Evolutionary conservation across 2,329 filamentous ascomycete genomes (phyloP).

Genomic region (Phyllosticta citrichinensis): DNA sequence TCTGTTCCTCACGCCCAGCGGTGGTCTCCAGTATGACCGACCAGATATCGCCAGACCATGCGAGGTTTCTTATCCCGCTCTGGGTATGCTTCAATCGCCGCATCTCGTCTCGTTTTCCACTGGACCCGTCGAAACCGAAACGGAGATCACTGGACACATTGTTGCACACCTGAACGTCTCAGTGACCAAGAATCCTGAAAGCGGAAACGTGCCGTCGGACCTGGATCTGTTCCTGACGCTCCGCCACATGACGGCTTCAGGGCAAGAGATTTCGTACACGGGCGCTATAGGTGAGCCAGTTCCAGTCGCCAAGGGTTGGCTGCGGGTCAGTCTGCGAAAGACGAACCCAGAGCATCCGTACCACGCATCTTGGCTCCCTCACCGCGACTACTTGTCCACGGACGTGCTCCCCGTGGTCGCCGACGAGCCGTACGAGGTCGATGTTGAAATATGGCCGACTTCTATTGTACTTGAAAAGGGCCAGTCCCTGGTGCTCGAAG

Average conservation of each 20-base stretch:
- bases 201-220: slow-evolving; percentile 37
- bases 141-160: slow-evolving; percentile 60
- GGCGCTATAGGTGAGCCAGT: slow-evolving; percentile 55
- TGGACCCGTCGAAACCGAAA: slow-evolving; percentile 48
- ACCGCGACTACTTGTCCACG: slow-evolving; percentile 48
- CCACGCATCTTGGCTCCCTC: slow-evolving; percentile 45
- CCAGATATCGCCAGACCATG: slow-evolving; percentile 16
- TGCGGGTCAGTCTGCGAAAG: slow-evolving; percentile 48
- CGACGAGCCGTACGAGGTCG: slow-evolving; percentile 48
- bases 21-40: slow-evolving; percentile 29
- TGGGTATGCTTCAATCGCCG: slow-evolving; percentile 46
- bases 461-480: slow-evolving; percentile 47
- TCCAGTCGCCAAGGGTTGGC: slow-evolving; percentile 55
- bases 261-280: slow-evolving; percentile 53
- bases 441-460: slow-evolving; percentile 57
- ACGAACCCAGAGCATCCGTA: slow-evolving; percentile 41
- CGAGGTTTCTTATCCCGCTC: slow-evolving; percentile 48
- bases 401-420: slow-evolving; percentile 47
- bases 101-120: slow-evolving; percentile 50
- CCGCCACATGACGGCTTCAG: slow-evolving; percentile 45
- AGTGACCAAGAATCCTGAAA: slow-evolving; percentile 27
- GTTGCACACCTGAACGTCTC: slow-evolving; percentile 56
- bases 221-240: slow-evolving; percentile 56
- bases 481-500: slow-evolving; percentile 46
- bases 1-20: slow-evolving; percentile 46